These are phyloP conservation scores for Speleostelium caveatum DNA, from an alignment of 78 protist genomes.

Conservation along the genomic window DNA sequence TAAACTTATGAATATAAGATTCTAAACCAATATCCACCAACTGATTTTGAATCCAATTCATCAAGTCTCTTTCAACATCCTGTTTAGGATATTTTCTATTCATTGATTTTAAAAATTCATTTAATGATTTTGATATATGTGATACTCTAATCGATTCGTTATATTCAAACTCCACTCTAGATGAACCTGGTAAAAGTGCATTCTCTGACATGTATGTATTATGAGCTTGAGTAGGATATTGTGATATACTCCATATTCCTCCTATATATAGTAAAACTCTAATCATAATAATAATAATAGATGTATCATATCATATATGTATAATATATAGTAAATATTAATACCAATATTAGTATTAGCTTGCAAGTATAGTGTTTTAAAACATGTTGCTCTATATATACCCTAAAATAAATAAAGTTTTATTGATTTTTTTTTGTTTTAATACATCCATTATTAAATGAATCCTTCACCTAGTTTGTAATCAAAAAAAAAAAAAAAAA, in stretches of 20 bases:
- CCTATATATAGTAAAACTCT: constrained; percentile 35
- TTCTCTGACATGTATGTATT: constrained; percentile 83
- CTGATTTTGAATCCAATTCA: constrained; percentile 25
- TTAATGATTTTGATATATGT: constrained; percentile 22
- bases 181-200: constrained; percentile 83
- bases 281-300: too few species aligned
- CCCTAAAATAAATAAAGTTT: too few species aligned
- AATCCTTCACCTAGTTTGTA: too few species aligned
- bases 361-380: too few species aligned
- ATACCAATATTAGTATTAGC: too few species aligned
- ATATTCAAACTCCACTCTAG: constrained; percentile 56
- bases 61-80: background rate
- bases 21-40: constrained; percentile 47
- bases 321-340: too few species aligned
- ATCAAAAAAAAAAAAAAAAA: too few species aligned
- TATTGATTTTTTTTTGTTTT: too few species aligned
- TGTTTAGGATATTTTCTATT: background rate
- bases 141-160: background rate
- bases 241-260: constrained; percentile 34
- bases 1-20: constrained; percentile 28
- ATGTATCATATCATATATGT: too few species aligned
- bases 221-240: constrained; percentile 59
- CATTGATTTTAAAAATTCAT: background rate
- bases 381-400: too few species aligned
- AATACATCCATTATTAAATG: too few species aligned